Evolutionary conservation across 352 stramenopile genomes (phyloP), one percentile per base, ranked within the genome.

Genomic region (Globisporangium canariense): DNA sequence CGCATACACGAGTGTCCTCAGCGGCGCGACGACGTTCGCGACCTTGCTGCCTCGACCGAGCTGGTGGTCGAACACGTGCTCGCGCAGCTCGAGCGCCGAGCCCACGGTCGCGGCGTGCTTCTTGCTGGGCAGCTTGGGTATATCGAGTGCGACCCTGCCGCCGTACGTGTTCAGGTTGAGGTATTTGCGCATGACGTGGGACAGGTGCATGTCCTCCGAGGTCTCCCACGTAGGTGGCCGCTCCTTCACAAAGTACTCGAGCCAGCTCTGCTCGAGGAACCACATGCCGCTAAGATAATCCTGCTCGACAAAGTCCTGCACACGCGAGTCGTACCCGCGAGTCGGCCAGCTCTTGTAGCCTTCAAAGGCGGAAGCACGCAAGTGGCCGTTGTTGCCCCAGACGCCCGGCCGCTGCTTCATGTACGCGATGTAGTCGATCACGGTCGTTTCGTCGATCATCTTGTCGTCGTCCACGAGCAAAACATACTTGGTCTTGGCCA

Each of bases 241-340:
- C 56, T 89, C 79, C 38, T 85, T 85, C 40, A 77, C 70, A 58
- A 88, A 88, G 56, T 85, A 85, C 59, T 88, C 79, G 30, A 88
- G 75, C 79, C 77, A 88, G 7, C 68, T 75, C 49, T 88, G 77
- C 57, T 88, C 67, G 4, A 88, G 40, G 47, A 86, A 86, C 79
- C 79, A 88, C 79, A 88, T 88, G 5, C 79, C 79, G 55, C 79
- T 79, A 34, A 86, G 70, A 51, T 88, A 88, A 46, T 88, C 79
- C 62, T 84, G 73, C 61, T 86, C 76, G 2, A 64, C 77, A 64
- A 81, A 70, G 57, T 68, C 60, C 11, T 76, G 52, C 9, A 62
- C 53, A 14, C 56, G 65, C 51, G 71, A 59, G 34, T 81, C 69
- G 36, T 79, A 79, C 0, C 64, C 61, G 28, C 64, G 41, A 7